phyloP scores from a whole-genome alignment of 2,329 filamentous ascomycete genomes.

The Mollisiaceae sp. region DNA sequence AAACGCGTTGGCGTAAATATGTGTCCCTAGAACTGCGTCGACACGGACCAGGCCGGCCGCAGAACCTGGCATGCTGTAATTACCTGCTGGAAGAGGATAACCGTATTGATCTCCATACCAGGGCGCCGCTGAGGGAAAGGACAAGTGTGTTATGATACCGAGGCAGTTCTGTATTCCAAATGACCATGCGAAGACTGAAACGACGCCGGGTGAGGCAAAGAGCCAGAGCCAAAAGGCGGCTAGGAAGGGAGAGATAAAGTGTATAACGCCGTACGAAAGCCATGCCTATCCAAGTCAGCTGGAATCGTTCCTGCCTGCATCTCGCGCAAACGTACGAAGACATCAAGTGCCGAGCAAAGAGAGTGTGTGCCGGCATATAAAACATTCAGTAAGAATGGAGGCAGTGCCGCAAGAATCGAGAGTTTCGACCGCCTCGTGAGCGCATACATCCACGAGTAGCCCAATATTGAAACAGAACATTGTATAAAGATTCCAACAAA shows the following conservation, averaged over 20 bases:
- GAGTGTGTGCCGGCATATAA: conserved; percentile 85
- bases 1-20: conserved; percentile 91
- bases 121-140: conserved; percentile 90
- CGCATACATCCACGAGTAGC: conserved; percentile 38
- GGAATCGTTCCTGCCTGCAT: conserved; percentile 52
- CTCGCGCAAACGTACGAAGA: conserved; percentile 30
- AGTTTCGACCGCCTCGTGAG: conserved; percentile 36
- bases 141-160: conserved; percentile 83
- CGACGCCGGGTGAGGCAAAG: conserved; percentile 82
- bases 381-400: conserved; percentile 64
- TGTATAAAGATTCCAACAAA: conserved; percentile 34
- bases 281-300: conserved; percentile 75
- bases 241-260: conserved; percentile 84
- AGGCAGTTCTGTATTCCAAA: conserved; percentile 93
- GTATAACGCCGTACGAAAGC: conserved; percentile 91
- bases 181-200: conserved; percentile 80
- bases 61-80: conserved; percentile 88
- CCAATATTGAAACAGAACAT: conserved; percentile 29
- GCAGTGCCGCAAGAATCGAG: conserved; percentile 35
- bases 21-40: conserved; percentile 83
- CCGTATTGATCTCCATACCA: conserved; percentile 97
- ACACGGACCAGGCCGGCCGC: conserved; percentile 87
- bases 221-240: conserved; percentile 81
- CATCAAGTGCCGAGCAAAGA: conserved; percentile 34
- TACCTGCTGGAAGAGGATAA: conserved; percentile 73